Evolutionary conservation across 2,329 filamentous ascomycete genomes (phyloP).

Genomic region (Alternaria angustiovoidea): DNA sequence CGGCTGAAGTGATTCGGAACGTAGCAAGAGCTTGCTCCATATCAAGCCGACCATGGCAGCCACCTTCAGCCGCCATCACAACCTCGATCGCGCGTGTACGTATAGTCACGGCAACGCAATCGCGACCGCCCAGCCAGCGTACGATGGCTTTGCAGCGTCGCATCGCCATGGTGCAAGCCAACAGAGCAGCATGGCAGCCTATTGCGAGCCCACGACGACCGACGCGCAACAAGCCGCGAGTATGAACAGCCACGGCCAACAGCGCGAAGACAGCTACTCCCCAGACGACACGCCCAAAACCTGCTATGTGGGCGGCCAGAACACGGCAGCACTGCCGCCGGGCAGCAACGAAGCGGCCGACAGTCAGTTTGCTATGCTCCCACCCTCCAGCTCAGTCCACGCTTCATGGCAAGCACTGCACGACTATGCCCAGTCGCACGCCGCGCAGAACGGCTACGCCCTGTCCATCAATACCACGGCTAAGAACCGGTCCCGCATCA

Average conservation of each 20-base stretch:
- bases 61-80: constrained; percentile 10
- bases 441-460: constrained; percentile 46
- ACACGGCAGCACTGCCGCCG: constrained; percentile 14
- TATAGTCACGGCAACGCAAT: constrained; percentile 17
- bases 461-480: constrained; percentile 49
- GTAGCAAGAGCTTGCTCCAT: constrained; percentile 7
- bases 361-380: constrained; percentile 42
- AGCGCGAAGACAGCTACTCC: constrained; percentile 10
- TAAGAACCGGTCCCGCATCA: constrained; percentile 47
- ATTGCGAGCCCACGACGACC: constrained; percentile 14
- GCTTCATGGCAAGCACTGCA: constrained; percentile 42
- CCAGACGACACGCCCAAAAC: constrained; percentile 10
- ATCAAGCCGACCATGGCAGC: constrained; percentile 15
- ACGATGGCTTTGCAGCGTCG: constrained; percentile 27
- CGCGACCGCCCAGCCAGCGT: constrained; percentile 18
- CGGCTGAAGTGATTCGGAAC: constrained; percentile 11
- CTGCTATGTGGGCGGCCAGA: constrained; percentile 5
- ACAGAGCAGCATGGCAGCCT: constrained; percentile 23
- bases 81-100: constrained; percentile 8
- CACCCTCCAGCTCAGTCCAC: constrained; percentile 37
- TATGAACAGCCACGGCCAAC: constrained; percentile 17
- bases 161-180: constrained; percentile 27
- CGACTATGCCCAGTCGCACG: constrained; percentile 44
- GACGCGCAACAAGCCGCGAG: constrained; percentile 14
- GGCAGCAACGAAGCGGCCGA: constrained; percentile 22